phyloP scores from a whole-genome alignment of 139 green algal genomes.

The Chlamydomonas asymmetrica region DNA sequence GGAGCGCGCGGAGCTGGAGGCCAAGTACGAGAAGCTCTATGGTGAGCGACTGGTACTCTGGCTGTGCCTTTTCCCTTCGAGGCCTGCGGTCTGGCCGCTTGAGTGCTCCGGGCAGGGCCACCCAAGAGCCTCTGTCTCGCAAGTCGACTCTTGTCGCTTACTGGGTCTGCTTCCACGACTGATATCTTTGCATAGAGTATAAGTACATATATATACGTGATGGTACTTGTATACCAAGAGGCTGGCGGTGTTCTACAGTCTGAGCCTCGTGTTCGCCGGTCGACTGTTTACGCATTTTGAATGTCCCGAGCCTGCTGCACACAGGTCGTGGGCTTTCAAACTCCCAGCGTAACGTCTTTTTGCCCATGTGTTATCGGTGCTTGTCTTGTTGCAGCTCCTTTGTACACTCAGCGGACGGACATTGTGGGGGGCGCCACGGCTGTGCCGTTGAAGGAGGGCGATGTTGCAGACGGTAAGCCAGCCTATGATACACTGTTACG shows the following conservation, averaged over 20 bases:
- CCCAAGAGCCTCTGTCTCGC: neutral
- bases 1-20: conserved; percentile 69
- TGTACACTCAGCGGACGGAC: conserved; percentile 72
- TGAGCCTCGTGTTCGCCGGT: no score
- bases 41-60: conserved; percentile 25
- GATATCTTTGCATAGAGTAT: conserved; percentile 5
- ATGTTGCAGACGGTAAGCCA: conserved; percentile 22
- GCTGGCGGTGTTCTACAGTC: no score
- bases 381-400: conserved; percentile 58
- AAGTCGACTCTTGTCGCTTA: neutral
- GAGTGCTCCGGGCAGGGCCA: no score
- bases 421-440: conserved; percentile 71
- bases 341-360: no score
- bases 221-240: no score
- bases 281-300: no score
- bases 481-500: neutral
- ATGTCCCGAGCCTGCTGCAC: no score
- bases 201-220: no score
- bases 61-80: neutral
- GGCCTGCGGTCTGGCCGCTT: no score
- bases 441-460: conserved; percentile 51
- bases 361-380: no score
- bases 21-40: conserved; percentile 79
- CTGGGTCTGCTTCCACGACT: neutral
- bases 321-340: no score